A percentile compares a stretch with the other conserved stretches of the same genome.
These are phyloP conservation scores for Ammopiptanthus mongolicus DNA, from an alignment of 306 rosid species.

Conservation along the genomic window DNA sequence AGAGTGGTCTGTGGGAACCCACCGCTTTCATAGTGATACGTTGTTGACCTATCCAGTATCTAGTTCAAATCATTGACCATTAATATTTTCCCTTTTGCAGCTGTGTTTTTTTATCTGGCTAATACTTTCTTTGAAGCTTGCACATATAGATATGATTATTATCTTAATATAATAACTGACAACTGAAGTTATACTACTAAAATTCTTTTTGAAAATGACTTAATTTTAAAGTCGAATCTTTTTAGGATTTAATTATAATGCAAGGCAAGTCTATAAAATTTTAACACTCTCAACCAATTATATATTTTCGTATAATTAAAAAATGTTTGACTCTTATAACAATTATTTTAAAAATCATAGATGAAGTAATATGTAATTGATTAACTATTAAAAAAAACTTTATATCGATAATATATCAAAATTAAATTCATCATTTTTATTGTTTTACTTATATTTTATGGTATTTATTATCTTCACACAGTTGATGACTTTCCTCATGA, in stretches of 20 bases:
- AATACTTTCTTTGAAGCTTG: not conserved
- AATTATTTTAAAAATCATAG: too few relatives aligned
- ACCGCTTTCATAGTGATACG: not conserved
- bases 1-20: conserved; percentile 21
- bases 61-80: not conserved
- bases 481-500: not conserved
- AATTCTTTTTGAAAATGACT: not conserved
- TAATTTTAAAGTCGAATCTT: not conserved
- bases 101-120: not conserved
- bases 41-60: not conserved
- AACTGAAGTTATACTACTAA: not conserved
- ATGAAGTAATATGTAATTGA: too few relatives aligned
- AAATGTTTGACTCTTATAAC: too few relatives aligned
- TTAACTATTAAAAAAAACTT: too few relatives aligned
- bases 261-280: too few relatives aligned
- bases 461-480: too few relatives aligned
- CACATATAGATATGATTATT: not conserved
- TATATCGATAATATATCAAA: too few relatives aligned
- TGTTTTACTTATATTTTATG: too few relatives aligned
- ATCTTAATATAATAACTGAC: not conserved
- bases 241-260: too few relatives aligned
- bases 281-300: too few relatives aligned
- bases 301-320: too few relatives aligned
- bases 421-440: too few relatives aligned
- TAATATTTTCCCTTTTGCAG: not conserved